Evolutionary conservation across 805 yeast genomes (phyloP).

Genomic region (Pichia scutulata): DNA sequence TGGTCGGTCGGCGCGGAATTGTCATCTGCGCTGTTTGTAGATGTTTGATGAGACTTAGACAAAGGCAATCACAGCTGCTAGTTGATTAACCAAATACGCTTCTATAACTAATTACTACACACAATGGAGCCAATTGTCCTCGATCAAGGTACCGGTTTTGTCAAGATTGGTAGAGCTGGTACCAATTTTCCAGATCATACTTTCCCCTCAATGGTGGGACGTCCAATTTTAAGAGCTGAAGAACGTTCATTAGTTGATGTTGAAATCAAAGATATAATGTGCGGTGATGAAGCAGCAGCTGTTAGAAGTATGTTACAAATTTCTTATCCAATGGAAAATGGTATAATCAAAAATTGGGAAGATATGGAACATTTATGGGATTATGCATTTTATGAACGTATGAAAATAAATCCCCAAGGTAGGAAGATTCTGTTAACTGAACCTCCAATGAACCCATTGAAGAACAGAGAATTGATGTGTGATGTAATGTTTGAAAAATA

Average conservation of each 20-base stretch:
- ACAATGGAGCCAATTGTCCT: conserved; percentile 46
- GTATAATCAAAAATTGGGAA: conserved; percentile 95
- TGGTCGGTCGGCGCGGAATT: not conserved
- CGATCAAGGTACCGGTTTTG: conserved; percentile 99
- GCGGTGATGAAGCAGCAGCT: conserved; percentile 91
- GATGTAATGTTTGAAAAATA: conserved; percentile 90
- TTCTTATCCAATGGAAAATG: conserved; percentile 98
- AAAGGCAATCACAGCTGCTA: not conserved
- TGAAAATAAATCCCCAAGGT: conserved; percentile 69
- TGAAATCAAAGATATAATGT: conserved; percentile 93
- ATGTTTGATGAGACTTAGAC: not conserved
- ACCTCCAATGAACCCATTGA: conserved; percentile 95
- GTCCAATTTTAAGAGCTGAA: conserved; percentile 95
- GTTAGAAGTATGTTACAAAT: conserved; percentile 86
- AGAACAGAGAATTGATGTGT: conserved; percentile 86
- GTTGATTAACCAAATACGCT: not conserved
- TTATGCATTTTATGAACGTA: conserved; percentile 87
- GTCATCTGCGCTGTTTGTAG: not conserved
- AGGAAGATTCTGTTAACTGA: conserved; percentile 84
- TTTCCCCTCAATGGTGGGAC: conserved; percentile 94
- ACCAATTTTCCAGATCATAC: conserved; percentile 95
- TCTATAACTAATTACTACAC: not conserved
- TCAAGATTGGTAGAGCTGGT: conserved; percentile 94
- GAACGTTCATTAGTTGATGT: conserved; percentile 63
- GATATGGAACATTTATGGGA: conserved; percentile 99